Conservation (phyloP, 306 rosid species). For the Prunus mongolica region DNA sequence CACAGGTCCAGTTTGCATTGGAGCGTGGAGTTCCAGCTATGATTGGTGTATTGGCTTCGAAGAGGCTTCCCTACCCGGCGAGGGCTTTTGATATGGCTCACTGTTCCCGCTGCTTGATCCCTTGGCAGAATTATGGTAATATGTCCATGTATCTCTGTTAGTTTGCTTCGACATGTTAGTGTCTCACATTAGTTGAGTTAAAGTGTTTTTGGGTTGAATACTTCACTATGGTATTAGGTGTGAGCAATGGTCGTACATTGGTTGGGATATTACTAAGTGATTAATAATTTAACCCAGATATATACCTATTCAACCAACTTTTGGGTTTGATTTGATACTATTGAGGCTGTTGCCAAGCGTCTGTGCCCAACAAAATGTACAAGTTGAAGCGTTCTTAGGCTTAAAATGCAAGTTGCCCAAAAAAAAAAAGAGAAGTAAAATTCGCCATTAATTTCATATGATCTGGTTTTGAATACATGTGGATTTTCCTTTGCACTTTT, state of each 20-base stretch:
- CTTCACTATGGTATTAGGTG: not conserved
- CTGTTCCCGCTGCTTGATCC: conserved; percentile 94
- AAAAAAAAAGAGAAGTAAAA: not conserved
- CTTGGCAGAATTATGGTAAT: conserved; percentile 65
- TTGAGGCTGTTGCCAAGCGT: too few relatives aligned
- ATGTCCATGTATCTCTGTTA: not conserved
- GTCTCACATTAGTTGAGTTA: not conserved
- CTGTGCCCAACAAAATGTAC: too few relatives aligned
- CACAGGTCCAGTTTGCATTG: conserved; percentile 91
- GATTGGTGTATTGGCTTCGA: conserved; percentile 86
- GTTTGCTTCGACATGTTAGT: not conserved
- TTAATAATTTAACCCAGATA: too few relatives aligned
- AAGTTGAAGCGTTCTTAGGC: not conserved
- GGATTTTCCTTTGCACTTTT: conserved; percentile 5
- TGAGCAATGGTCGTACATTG: too few relatives aligned
- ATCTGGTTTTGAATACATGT: not conserved
- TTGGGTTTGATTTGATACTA: too few relatives aligned
- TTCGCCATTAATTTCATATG: not conserved
- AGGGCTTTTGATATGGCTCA: conserved; percentile 99
- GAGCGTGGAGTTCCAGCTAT: conserved; percentile 99
- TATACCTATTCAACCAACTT: too few relatives aligned
- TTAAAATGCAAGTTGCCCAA: not conserved
- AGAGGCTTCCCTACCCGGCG: conserved; percentile 86
- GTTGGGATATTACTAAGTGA: too few relatives aligned
- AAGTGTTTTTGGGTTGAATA: not conserved